phyloP scores from a whole-genome alignment of 306 rosid species.

The Acacia confusa region DNA sequence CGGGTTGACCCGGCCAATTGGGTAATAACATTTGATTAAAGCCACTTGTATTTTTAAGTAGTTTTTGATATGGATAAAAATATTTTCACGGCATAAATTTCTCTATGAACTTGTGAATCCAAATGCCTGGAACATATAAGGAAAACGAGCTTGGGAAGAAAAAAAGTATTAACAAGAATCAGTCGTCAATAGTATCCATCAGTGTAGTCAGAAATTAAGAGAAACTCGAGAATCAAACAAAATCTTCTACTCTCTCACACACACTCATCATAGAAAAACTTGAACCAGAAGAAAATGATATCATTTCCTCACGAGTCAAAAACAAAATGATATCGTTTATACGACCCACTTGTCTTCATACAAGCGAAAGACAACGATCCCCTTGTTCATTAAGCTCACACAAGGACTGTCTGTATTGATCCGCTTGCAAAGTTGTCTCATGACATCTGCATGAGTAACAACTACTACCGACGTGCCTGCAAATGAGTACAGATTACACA shows the following conservation, averaged over 20 bases:
- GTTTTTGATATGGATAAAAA: no score
- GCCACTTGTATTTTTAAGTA: no score
- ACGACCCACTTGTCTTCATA: constrained; percentile 62
- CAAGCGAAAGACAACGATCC: constrained; percentile 63
- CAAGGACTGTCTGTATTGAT: constrained; percentile 45
- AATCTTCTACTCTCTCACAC: not conserved
- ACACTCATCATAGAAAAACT: not conserved
- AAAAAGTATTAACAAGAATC: no score
- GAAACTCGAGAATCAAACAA: not conserved
- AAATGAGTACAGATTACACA: constrained; percentile 20
- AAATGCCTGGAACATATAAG: no score
- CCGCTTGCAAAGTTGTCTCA: constrained; percentile 54
- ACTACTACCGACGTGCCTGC: constrained; percentile 70
- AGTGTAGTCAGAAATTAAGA: not conserved
- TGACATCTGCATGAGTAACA: constrained; percentile 78
- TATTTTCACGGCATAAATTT: no score
- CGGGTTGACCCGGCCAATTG: no score
- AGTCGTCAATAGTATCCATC: no score
- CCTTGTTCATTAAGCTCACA: constrained; percentile 63
- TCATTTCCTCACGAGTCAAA: not conserved
- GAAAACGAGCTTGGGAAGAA: no score
- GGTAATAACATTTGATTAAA: no score
- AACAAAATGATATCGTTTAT: constrained; percentile 24
- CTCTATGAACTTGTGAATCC: no score
- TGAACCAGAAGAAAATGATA: not conserved